Evolutionary conservation across 2,329 filamentous ascomycete species (phyloP), one percentile per base, ranked within the genome.

Genomic region (Penicillium sumatraense): DNA sequence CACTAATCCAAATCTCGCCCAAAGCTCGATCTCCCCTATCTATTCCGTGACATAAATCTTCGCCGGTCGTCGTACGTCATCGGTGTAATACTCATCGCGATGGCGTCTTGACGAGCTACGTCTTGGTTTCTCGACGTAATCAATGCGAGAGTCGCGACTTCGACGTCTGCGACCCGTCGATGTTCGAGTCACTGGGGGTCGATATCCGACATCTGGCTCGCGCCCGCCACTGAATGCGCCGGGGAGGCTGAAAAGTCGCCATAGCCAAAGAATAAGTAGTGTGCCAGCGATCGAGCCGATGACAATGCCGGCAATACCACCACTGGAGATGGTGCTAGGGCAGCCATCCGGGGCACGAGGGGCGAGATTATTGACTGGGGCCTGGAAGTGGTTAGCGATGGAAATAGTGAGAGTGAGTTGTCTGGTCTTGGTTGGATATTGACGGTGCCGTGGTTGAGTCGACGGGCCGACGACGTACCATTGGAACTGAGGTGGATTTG

Each of bases 21-120:
- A 40, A 40, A 40, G 5, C 13, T 42, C 24, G 13, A 24, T 20
- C 38, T 16, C 16, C 35, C 35, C 96, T 83, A 95, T 51, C 96
- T 83, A 95, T 50, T 56, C 67, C 36, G 53, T 65, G 23, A 72
- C 38, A 67, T 75, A 75, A 18, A 74, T 69, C 63, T 66, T 75
- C 5, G 70, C 60, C n/a, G 73, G 73, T 33, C 69, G 63, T 42
- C 70, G 63, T 46, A 74, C 64, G 40, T 71, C 66, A 36, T 66
- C 61, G 20, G 63, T 62, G 57, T 70, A 63, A 27, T 46, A 46
- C 16, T 46, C 42, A 31, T 46, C 42, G 9, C 42, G 42, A 27
- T 46, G 26, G 16, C 42, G 42, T 35, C 60, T 49, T 18, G 67
- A 61, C 33, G 57, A 60, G 47, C 42, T 52, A 31, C 67, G 61